These are phyloP conservation scores for Plenodomus tracheiphilus DNA, from an alignment of 2,329 filamentous ascomycete genomes.

Conservation along the genomic window DNA sequence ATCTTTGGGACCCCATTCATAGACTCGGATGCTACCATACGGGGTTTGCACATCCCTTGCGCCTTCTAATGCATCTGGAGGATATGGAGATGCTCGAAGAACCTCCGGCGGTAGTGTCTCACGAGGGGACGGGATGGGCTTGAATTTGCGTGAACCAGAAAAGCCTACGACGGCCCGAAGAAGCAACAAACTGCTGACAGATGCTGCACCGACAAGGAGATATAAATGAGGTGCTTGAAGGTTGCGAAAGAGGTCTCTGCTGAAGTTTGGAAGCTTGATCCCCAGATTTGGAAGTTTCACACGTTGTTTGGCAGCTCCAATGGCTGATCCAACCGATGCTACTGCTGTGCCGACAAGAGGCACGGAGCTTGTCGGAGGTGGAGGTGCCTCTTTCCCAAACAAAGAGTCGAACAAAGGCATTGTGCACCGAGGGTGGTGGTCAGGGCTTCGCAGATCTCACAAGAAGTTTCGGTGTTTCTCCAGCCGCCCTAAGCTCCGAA, in stretches of 20 bases:
- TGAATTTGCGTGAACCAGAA: background rate
- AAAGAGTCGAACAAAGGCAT: constrained; percentile 4
- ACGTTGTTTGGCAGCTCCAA: constrained; percentile 1
- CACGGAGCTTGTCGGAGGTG: constrained; percentile 1
- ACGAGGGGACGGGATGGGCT: constrained; percentile 32
- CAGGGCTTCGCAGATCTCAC: background rate
- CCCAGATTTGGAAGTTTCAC: constrained; percentile 1
- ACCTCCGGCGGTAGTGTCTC: constrained; percentile 26
- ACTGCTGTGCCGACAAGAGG: background rate
- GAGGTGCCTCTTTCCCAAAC: background rate
- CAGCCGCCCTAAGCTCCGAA: background rate
- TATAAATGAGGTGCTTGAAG: constrained; percentile 1
- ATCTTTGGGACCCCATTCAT: constrained; percentile 76
- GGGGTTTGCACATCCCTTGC: constrained; percentile 68
- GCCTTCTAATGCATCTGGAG: constrained; percentile 71
- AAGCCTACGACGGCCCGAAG: background rate
- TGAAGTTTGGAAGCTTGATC: background rate
- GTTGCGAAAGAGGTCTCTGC: background rate
- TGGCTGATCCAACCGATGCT: constrained; percentile 1
- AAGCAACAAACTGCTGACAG: background rate
- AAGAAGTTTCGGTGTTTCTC: background rate
- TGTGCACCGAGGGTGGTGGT: background rate
- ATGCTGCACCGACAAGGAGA: constrained; percentile 1
- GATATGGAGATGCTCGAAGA: constrained; percentile 57
- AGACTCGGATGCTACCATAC: constrained; percentile 72